These are phyloP conservation scores for Mucor ambiguus DNA, from an alignment of 371 early-diverging fungal species.

Conservation along the genomic window DNA sequence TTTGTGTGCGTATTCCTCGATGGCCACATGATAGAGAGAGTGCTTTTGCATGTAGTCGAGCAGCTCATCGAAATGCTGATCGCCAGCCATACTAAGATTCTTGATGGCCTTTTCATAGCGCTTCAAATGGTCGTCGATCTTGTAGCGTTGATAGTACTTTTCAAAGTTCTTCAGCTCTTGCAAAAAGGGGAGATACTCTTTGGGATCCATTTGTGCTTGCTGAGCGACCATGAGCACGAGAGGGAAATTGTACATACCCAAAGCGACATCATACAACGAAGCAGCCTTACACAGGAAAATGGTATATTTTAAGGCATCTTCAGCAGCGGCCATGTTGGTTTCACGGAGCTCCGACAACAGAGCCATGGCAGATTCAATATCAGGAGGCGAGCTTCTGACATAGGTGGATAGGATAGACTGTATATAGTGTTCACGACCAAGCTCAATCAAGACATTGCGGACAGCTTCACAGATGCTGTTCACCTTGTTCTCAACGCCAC, in stretches of 20 bases:
- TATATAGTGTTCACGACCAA: conserved; percentile 68
- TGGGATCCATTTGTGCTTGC: conserved; percentile 94
- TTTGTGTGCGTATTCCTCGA: conserved; percentile 59
- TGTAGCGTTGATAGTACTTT: conserved; percentile 77
- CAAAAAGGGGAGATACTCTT: conserved; percentile 93
- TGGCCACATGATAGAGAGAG: conserved; percentile 63
- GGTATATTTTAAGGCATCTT: conserved; percentile 87
- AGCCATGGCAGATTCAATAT: conserved; percentile 80
- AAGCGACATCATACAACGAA: conserved; percentile 85
- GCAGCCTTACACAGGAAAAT: conserved; percentile 91
- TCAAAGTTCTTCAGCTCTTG: conserved; percentile 77
- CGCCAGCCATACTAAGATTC: conserved; percentile 71
- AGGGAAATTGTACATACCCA: conserved; percentile 93
- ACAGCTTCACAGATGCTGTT: conserved; percentile 80
- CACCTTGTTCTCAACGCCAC: conserved; percentile 62
- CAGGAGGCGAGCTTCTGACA: conserved; percentile 83
- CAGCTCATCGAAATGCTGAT: conserved; percentile 69
- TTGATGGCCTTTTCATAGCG: conserved; percentile 70
- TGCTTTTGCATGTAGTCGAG: conserved; percentile 67
- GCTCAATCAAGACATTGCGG: conserved; percentile 60
- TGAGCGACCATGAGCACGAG: conserved; percentile 95
- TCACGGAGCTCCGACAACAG: conserved; percentile 56
- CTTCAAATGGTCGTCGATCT: conserved; percentile 87
- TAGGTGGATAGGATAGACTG: conserved; percentile 87
- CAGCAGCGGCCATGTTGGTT: conserved; percentile 63